Evolutionary conservation across 1,139 yeast genomes (phyloP).

Genomic region (Spathaspora sp.): DNA sequence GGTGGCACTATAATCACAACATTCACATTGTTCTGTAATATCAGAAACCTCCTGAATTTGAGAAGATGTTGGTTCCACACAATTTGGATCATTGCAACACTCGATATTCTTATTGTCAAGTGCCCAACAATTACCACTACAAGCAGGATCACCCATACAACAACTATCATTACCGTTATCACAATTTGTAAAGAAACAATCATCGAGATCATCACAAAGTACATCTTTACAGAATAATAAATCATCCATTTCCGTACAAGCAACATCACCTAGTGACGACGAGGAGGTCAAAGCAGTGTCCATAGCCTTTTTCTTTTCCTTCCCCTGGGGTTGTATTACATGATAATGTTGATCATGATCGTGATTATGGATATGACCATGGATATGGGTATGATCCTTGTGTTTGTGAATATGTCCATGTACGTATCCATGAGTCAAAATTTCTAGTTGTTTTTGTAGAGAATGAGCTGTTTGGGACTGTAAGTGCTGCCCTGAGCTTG

Average conservation of each 20-base stretch:
- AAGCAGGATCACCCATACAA: conserved; percentile 13
- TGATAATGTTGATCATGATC: conserved; percentile 28
- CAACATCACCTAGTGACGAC: neutral
- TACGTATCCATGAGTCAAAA: conserved; percentile 50
- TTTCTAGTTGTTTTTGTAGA: conserved; percentile 2
- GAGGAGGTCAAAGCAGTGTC: neutral
- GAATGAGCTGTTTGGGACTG: neutral
- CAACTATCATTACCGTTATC: conserved; percentile 18
- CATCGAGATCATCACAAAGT: conserved; percentile 46
- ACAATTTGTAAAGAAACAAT: conserved; percentile 41
- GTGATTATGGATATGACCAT: conserved; percentile 65
- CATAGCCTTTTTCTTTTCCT: conserved; percentile 1
- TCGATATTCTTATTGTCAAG: conserved; percentile 7
- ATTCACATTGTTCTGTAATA: conserved; percentile 11
- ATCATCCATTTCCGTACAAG: conserved; percentile 33
- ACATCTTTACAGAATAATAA: conserved; percentile 40
- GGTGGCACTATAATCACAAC: conserved; percentile 3
- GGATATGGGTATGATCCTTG: conserved; percentile 62
- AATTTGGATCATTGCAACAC: conserved; percentile 19
- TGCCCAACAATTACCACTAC: conserved; percentile 5
- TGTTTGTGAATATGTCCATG: conserved; percentile 72
- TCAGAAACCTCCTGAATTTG: neutral
- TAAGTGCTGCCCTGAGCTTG: neutral
- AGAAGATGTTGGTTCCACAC: conserved; percentile 4
- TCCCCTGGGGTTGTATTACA: conserved; percentile 2